These are phyloP conservation scores for Phylloporus sp. DNA, from an alignment of 768 basidiomycete genomes.

Conservation along the genomic window DNA sequence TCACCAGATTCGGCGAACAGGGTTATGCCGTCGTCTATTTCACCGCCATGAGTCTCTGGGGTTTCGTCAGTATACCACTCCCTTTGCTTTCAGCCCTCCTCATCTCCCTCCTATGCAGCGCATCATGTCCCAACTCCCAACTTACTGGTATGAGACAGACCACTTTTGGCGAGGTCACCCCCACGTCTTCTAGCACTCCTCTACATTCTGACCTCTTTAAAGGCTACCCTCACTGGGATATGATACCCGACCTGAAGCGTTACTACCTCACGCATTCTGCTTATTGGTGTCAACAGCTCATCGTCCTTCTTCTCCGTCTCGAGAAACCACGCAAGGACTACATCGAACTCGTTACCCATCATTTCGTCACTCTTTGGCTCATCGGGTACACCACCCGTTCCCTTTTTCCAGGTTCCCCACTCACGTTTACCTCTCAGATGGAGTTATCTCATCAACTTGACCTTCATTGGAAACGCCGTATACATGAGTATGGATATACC, in stretches of 20 bases:
- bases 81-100: neutral
- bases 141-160: constrained; percentile 80
- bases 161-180: constrained; percentile 77
- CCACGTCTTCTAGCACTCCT: neutral
- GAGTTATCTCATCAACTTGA: constrained; percentile 79
- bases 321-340: constrained; percentile 97
- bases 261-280: constrained; percentile 93
- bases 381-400: constrained; percentile 56
- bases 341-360: constrained; percentile 80
- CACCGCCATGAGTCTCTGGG: constrained; percentile 60
- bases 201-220: neutral
- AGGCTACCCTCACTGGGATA: constrained; percentile 89
- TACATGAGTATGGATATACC: constrained; percentile 98
- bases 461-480: constrained; percentile 84
- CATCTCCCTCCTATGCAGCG: constrained; percentile 39
- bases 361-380: constrained; percentile 92
- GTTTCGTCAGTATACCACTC: constrained; percentile 52
- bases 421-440: constrained; percentile 45
- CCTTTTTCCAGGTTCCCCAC: neutral
- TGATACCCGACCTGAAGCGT: constrained; percentile 77
- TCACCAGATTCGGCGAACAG: constrained; percentile 88
- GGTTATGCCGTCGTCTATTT: constrained; percentile 86
- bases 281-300: constrained; percentile 92
- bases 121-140: constrained; percentile 78
- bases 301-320: constrained; percentile 76